Base-by-base conservation (phyloP, 2,329 filamentous ascomycete species). In the Cryphonectria naterciae region DNA sequence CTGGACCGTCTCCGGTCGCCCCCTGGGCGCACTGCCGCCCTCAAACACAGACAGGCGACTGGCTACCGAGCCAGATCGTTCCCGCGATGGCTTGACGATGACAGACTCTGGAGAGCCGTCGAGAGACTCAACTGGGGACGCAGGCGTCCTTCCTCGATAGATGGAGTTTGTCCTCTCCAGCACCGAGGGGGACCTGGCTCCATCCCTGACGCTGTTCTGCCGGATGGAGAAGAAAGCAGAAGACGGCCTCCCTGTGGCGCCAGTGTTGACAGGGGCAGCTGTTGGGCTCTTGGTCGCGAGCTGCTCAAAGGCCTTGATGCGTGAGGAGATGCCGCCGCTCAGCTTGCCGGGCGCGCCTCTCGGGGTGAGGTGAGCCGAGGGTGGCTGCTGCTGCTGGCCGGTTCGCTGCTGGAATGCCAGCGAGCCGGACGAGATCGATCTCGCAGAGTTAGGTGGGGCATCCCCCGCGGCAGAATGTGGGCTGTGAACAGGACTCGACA, bases 271-370 rank as follows among this genome's bases (percentile, higher is more conserved):
- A 32, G 70, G 72, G 37, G 69, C 78, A 39, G 43, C 41, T 7
- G 43, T 19, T 73, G 71, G 69, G 19, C 78, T 73, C 77, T 79
- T 77, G 78, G 85, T 81, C 71, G 91, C 86, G 74, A 96, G 86
- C 80, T 94, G 95, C 78, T 97, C 93, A 68, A 99, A 85, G 8
- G 95, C 94, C 80, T 97, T 97, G 79, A 98, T 98, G 58, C 96
- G 91, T 79, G 95, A 93, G 3, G 95, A 97, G 72, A 99, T 98
- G 75, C 93, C 94, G 11, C 93, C 94, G 10, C 94, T 95, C 35
- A 98, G 88, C 76, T 93, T 96, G 74, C 91, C 86, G 79, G 95
- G 97, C 79, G 93, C 46, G n/a, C 69, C 46, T n/a, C 69, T 94
- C 4, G 88, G 84, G 63, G 86, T 83, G 65, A 91, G 77, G 67